Conservation (phyloP, 441 rosid species). For the Populus hybrid region DNA sequence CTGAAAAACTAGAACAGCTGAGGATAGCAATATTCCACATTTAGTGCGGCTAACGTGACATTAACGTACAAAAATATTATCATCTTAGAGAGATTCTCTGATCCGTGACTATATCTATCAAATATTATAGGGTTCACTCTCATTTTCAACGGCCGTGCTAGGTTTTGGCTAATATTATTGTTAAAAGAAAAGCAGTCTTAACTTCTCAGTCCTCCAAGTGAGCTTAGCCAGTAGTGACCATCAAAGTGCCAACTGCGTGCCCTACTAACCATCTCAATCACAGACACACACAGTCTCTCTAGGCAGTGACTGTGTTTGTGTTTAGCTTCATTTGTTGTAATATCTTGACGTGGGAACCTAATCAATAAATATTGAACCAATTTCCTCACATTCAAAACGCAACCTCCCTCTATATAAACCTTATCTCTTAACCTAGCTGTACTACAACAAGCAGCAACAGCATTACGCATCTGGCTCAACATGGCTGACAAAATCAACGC, state of each 20-base stretch:
- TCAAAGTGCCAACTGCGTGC: conserved; percentile 15
- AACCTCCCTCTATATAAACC: conserved; percentile 32
- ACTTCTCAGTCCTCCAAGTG: neutral
- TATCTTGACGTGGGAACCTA: conserved; percentile 43
- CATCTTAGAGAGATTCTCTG: conserved; percentile 20
- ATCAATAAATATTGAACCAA: conserved; percentile 20
- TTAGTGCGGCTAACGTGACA: conserved; percentile 22
- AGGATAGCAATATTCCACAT: neutral
- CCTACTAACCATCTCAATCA: conserved; percentile 11
- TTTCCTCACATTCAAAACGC: conserved; percentile 5
- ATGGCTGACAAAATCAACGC: conserved; percentile 1
- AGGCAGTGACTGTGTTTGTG: neutral
- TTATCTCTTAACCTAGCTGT: neutral
- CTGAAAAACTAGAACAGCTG: neutral
- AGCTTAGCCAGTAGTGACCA: neutral
- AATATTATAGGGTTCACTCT: neutral
- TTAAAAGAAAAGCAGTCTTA: neutral
- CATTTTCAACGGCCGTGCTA: neutral
- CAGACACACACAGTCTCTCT: neutral
- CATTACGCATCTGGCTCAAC: neutral
- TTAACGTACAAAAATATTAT: neutral
- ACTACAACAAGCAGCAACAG: neutral
- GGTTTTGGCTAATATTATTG: conserved; percentile 18
- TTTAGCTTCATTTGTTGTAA: neutral
- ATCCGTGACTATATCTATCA: conserved; percentile 29